Evolutionary conservation across 2,329 filamentous ascomycete species (phyloP).

Genomic region (Monilinia fructigena): DNA sequence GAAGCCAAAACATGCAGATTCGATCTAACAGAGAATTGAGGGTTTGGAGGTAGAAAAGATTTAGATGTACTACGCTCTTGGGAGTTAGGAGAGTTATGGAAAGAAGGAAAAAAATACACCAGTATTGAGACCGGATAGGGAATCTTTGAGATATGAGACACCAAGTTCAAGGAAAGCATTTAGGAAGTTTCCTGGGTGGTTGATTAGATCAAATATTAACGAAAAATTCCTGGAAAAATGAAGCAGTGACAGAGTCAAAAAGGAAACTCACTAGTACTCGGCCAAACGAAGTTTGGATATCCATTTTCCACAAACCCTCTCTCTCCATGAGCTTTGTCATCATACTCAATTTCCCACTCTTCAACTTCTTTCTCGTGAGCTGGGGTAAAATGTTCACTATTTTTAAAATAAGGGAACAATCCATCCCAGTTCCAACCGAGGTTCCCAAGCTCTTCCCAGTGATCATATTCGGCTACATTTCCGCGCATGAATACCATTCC

Average conservation of each 20-base stretch:
- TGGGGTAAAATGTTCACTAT: slow-evolving; percentile 30
- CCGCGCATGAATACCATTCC: slow-evolving; percentile 34
- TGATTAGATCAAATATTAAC: slow-evolving; percentile 26
- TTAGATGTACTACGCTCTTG: slow-evolving; percentile 17
- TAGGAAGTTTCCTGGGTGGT: slow-evolving; percentile 42
- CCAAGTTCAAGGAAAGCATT: slow-evolving; percentile 43
- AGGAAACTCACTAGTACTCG: slow-evolving; percentile 11
- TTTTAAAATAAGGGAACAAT: slow-evolving; percentile 31
- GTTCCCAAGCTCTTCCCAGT: slow-evolving; percentile 46
- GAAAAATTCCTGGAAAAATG: slow-evolving; percentile 42
- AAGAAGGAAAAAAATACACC: slow-evolving; percentile 3
- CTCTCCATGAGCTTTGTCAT: slow-evolving; percentile 31
- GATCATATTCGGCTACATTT: slow-evolving; percentile 38
- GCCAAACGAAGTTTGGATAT: slow-evolving; percentile 15
- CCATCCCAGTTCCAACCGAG: slow-evolving; percentile 43
- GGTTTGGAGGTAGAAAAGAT: neutral
- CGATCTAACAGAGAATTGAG: neutral
- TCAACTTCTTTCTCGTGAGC: neutral
- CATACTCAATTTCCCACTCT: slow-evolving; percentile 23
- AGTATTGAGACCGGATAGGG: slow-evolving; percentile 18
- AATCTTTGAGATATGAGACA: slow-evolving; percentile 41
- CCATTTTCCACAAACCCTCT: slow-evolving; percentile 6
- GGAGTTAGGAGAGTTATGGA: neutral
- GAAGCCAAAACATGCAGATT: slow-evolving; percentile 18
- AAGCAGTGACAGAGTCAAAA: slow-evolving; percentile 2